Conservation (phyloP, 2,329 filamentous ascomycete genomes). For the Diaporthe nobilis region DNA sequence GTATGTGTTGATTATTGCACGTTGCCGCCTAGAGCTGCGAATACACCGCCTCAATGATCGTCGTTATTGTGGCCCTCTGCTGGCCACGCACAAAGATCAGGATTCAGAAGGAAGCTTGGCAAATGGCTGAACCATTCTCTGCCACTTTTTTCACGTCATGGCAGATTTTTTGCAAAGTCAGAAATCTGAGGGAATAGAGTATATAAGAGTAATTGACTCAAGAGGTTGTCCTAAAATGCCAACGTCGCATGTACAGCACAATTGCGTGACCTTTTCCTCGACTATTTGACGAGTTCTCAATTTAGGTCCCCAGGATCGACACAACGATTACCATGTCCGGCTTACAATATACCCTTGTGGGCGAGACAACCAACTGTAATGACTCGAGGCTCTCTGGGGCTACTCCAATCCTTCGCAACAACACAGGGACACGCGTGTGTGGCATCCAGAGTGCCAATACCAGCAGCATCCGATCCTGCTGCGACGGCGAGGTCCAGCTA, state of each 20-base stretch:
- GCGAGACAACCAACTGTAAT: not conserved
- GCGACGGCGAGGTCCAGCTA: constrained; percentile 5
- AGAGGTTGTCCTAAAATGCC: not conserved
- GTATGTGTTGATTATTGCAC: not conserved
- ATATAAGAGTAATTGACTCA: not conserved
- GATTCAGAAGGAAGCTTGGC: constrained; percentile 20
- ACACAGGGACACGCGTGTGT: not conserved
- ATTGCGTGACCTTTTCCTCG: not conserved
- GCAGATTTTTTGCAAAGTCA: not conserved
- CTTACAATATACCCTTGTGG: constrained; percentile 8
- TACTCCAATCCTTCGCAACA: constrained; percentile 9
- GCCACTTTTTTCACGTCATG: not conserved
- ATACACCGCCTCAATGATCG: constrained; percentile 20
- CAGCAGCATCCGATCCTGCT: constrained; percentile 21
- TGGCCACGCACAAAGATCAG: not conserved
- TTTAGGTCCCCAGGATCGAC: not conserved
- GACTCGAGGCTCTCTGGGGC: not conserved
- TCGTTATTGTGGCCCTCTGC: not conserved
- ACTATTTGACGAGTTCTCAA: not conserved
- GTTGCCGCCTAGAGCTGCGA: not conserved
- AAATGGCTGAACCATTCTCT: not conserved
- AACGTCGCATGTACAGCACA: not conserved
- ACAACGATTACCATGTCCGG: not conserved
- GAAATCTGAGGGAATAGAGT: not conserved
- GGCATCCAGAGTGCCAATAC: constrained; percentile 9